Conservation (phyloP, 768 basidiomycete species). For the Pleurotus tuber-regium region DNA sequence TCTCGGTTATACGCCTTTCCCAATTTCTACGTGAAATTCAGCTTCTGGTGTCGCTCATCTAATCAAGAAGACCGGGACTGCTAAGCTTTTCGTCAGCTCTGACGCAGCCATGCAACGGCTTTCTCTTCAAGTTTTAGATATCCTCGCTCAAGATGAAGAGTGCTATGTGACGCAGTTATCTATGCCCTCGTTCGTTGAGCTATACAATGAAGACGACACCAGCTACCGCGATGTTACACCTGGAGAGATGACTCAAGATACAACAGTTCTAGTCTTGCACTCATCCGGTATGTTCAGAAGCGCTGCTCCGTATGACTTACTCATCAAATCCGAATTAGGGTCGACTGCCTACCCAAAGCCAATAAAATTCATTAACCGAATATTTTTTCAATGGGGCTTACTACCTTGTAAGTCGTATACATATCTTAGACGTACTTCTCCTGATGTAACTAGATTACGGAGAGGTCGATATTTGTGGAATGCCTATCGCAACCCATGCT, state of each 20-base stretch:
- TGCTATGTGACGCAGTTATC: no score
- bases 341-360: conserved; percentile 9
- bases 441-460: neutral
- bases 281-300: neutral
- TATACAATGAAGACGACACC: no score
- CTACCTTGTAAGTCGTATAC: neutral
- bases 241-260: neutral
- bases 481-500: neutral
- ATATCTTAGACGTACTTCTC: neutral
- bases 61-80: conserved; percentile 14
- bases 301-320: conserved; percentile 13
- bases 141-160: neutral
- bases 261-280: neutral
- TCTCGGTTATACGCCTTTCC: conserved; percentile 21
- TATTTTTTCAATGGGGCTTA: neutral
- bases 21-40: conserved; percentile 34
- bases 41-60: conserved; percentile 27
- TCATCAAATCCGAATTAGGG: neutral
- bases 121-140: neutral
- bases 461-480: neutral
- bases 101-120: conserved; percentile 13
- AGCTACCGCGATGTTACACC: neutral
- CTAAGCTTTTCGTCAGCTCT: conserved; percentile 16
- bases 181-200: no score
- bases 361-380: neutral